These are phyloP conservation scores for Naganishia sp. DNA, from an alignment of 1,284 basidiomycete species.

Conservation along the genomic window DNA sequence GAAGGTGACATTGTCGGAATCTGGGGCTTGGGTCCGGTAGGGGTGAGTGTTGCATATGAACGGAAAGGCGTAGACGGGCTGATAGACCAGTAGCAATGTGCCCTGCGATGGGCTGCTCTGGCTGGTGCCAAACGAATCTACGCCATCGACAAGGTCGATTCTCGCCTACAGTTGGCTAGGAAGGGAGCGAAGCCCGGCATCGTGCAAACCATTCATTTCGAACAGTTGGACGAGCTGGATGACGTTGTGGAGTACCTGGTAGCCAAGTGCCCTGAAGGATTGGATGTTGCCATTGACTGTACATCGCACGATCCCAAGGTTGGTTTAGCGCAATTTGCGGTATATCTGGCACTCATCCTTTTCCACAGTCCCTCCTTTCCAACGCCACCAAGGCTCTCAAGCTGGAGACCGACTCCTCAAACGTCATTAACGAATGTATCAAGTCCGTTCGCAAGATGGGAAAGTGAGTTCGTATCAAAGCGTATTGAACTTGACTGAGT, in stretches of 20 bases:
- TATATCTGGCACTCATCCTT: too few relatives aligned
- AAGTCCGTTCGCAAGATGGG: slow-evolving; percentile 66
- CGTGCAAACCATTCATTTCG: slow-evolving; percentile 68
- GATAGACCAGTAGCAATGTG: slow-evolving; percentile 11
- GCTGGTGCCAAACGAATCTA: slow-evolving; percentile 73
- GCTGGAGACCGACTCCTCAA: slow-evolving; percentile 73
- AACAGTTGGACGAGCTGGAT: slow-evolving; percentile 58
- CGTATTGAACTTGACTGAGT: neutral
- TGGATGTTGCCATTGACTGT: slow-evolving; percentile 57
- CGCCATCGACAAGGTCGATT: slow-evolving; percentile 67
- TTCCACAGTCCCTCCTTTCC: neutral
- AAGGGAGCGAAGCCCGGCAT: slow-evolving; percentile 52
- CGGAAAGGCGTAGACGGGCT: neutral
- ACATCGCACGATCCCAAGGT: slow-evolving; percentile 62
- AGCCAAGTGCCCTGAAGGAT: slow-evolving; percentile 64
- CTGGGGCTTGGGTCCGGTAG: slow-evolving; percentile 58
- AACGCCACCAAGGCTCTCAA: slow-evolving; percentile 65
- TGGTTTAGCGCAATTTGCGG: neutral
- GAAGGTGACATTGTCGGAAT: slow-evolving; percentile 67
- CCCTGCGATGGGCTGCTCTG: slow-evolving; percentile 61
- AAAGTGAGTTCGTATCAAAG: slow-evolving; percentile 38
- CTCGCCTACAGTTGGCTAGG: slow-evolving; percentile 65
- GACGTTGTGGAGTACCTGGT: slow-evolving; percentile 66
- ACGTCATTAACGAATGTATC: slow-evolving; percentile 65
- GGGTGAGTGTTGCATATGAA: neutral